Conservation (phyloP, 139 green algal genomes). For the Marvania coccoides region DNA sequence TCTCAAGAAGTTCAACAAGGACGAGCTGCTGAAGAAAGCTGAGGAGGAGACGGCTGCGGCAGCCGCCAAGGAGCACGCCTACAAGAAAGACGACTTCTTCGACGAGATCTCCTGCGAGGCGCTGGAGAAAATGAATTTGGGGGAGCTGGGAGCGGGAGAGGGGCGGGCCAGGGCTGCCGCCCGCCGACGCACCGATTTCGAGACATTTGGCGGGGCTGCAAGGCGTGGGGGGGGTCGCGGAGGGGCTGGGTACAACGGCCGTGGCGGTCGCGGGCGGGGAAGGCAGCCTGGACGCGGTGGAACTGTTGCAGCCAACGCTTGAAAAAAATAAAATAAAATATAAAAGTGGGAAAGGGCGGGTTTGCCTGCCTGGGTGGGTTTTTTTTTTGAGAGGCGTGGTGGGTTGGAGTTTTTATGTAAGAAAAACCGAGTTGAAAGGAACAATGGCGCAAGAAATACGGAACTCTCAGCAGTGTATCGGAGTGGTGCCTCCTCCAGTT, state of each 20-base stretch:
- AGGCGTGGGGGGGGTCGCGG: conserved; percentile 21
- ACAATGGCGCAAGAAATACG: too few relatives aligned
- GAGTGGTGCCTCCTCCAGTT: too few relatives aligned
- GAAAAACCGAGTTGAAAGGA: too few relatives aligned
- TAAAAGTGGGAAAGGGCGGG: too few relatives aligned
- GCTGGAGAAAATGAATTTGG: conserved; percentile 41
- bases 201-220: conserved; percentile 75
- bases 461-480: too few relatives aligned
- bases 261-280: conserved; percentile 9
- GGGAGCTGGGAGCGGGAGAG: conserved; percentile 14
- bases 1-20: conserved; percentile 81
- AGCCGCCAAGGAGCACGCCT: conserved; percentile 1
- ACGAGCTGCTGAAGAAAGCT: conserved; percentile 41
- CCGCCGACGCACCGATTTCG: conserved; percentile 68
- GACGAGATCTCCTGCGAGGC: conserved; percentile 77
- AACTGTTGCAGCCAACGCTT: too few relatives aligned
- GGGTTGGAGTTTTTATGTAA: too few relatives aligned
- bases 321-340: too few relatives aligned
- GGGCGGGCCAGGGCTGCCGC: conserved; percentile 41
- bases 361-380: too few relatives aligned
- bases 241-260: conserved; percentile 18
- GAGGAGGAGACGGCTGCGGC: neutral
- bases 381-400: too few relatives aligned
- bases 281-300: neutral
- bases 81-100: conserved; percentile 83